Evolutionary conservation across 768 basidiomycete species (phyloP).

Genomic region (Calocybe indica): DNA sequence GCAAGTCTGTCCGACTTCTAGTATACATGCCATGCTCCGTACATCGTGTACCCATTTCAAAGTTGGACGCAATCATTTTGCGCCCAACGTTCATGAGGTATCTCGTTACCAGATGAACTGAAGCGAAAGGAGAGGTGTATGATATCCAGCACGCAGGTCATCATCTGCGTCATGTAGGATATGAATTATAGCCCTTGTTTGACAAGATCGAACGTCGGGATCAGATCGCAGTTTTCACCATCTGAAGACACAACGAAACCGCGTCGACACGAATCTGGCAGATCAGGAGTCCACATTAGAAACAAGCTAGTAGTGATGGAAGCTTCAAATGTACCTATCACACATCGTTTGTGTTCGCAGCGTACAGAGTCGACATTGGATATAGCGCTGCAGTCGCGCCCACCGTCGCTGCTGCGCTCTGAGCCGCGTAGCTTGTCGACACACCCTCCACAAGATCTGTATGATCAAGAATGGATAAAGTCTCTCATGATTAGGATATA

Average conservation of each 20-base stretch:
- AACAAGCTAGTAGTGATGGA: background rate
- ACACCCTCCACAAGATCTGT: constrained; percentile 26
- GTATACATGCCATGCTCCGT: too few relatives aligned
- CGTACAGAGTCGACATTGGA: constrained; percentile 32
- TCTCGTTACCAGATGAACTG: too few relatives aligned
- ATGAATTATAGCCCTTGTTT: too few relatives aligned
- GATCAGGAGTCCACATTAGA: background rate
- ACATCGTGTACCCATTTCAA: too few relatives aligned
- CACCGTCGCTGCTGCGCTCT: constrained; percentile 15
- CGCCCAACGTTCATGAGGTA: too few relatives aligned
- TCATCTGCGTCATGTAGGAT: too few relatives aligned
- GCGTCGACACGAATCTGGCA: constrained; percentile 13
- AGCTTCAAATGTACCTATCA: constrained; percentile 25
- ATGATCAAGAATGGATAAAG: background rate
- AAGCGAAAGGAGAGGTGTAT: too few relatives aligned
- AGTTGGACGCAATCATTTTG: too few relatives aligned
- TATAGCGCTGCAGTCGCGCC: constrained; percentile 39
- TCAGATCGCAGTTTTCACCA: constrained; percentile 9
- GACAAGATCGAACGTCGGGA: too few relatives aligned
- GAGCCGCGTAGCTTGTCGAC: constrained; percentile 6
- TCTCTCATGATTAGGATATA: background rate
- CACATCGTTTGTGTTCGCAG: constrained; percentile 28
- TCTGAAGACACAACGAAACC: constrained; percentile 12
- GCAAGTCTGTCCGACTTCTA: too few relatives aligned
- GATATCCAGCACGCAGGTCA: too few relatives aligned